Conservation (phyloP, 345 rosid genomes). For the Eucalyptus decipiens region DNA sequence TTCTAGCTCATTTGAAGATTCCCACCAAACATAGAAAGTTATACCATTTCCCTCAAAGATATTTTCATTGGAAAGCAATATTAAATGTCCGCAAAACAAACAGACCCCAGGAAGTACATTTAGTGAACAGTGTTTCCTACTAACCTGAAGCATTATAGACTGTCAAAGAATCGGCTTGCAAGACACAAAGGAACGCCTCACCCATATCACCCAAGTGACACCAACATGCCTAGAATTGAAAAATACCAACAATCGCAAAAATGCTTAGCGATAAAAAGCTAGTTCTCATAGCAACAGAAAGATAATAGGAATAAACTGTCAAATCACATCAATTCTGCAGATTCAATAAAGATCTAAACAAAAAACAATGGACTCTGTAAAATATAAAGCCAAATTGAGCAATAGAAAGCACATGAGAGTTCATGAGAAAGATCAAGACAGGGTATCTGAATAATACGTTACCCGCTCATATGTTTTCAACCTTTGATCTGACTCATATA, state of each 20-base stretch:
- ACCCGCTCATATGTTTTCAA: neutral
- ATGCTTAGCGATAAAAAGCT: neutral
- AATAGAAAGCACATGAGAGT: neutral
- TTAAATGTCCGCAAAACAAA: neutral
- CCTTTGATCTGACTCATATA: neutral
- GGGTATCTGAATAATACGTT: neutral
- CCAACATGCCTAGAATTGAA: slow-evolving; percentile 71
- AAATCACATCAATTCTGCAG: neutral
- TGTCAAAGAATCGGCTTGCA: slow-evolving; percentile 56
- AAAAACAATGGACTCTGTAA: neutral
- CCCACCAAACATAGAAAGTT: neutral
- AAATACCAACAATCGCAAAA: neutral
- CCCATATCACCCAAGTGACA: slow-evolving; percentile 49
- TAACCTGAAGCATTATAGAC: slow-evolving; percentile 74
- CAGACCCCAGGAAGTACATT: neutral
- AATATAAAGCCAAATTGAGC: neutral
- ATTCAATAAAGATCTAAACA: neutral
- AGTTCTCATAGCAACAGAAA: neutral
- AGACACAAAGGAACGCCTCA: slow-evolving; percentile 69
- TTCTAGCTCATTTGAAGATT: neutral
- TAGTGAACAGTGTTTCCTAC: neutral
- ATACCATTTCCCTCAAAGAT: neutral
- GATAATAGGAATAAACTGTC: neutral
- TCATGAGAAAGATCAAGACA: neutral
- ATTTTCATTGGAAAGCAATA: neutral